Conservation (phyloP, 352 stramenopile species). For the Elongisporangium anandrum region DNA sequence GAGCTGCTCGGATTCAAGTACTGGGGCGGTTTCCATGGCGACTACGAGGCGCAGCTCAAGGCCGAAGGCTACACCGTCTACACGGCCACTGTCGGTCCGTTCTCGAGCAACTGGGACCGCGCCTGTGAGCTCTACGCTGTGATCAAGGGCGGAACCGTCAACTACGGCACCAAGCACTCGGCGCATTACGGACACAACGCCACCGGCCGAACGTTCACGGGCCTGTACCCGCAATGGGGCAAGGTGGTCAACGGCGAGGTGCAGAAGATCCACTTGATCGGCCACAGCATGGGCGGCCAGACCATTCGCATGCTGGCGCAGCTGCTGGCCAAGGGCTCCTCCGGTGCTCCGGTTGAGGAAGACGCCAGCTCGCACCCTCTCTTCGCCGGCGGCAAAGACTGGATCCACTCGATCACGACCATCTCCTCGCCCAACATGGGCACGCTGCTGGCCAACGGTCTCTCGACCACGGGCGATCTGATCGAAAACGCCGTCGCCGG, state of each 20-base stretch:
- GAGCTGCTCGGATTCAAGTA: conserved; percentile 44
- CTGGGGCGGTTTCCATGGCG: conserved; percentile 41
- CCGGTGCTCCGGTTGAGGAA: conserved; percentile 18
- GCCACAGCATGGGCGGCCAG: conserved; percentile 51
- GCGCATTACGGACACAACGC: conserved; percentile 10
- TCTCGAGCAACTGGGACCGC: conserved; percentile 35
- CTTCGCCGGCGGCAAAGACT: conserved; percentile 34
- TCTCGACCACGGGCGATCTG: conserved; percentile 22
- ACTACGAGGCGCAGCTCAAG: conserved; percentile 30
- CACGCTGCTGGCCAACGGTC: conserved; percentile 26
- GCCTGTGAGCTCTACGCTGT: conserved; percentile 36
- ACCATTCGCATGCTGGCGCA: conserved; percentile 48
- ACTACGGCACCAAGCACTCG: conserved; percentile 26
- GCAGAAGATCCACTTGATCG: conserved; percentile 41
- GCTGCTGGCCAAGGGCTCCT: conserved; percentile 30
- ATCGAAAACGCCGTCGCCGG: conserved; percentile 21
- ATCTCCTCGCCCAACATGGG: conserved; percentile 41
- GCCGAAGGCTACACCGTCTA: conserved; percentile 24
- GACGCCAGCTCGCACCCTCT: conserved; percentile 16
- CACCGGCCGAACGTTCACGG: conserved; percentile 16
- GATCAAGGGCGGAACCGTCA: conserved; percentile 26
- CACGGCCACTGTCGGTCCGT: conserved; percentile 17
- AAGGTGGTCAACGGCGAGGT: conserved; percentile 17
- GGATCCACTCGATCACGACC: conserved; percentile 50
- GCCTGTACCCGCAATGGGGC: conserved; percentile 33